Base-by-base conservation (phyloP, 345 rosid genomes). In the Brassica incana region DNA sequence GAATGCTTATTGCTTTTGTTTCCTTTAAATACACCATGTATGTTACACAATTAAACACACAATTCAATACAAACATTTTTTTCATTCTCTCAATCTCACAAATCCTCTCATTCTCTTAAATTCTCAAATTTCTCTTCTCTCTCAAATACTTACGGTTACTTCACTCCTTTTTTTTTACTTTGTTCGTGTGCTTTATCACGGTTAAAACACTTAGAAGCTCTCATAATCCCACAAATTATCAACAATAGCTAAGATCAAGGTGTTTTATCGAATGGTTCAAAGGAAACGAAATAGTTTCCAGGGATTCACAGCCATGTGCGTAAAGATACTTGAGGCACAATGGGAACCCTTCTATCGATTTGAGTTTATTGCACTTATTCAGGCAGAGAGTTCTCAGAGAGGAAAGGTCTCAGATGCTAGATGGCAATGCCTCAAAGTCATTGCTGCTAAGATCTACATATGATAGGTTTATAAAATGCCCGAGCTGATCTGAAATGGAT, bases 311-410 rank as follows among this genome's bases (percentile, higher is more conserved):
- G 36, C 63, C 71, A 2, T 64, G 65, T 1, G 78, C 72, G 14
- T 66, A 35, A 3, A 75, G 66, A 23, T 5, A 23, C 38, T 35
- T 32, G 72, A 75, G 72, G 25, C 36, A 0, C 38, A 11, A 2
- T 6, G 78, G 78, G 0, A 75, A 0, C 2, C 12, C 66, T 50
- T 52, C 7, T 15, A 52, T 12, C 10, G 38, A 66, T 14, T 32
- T 56, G 36, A 75, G 78, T 30, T 75, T 75, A 35, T 35, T 65
- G 65, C 72, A 75, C 11, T 56, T 32, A 18, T 36, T 75, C 10
- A 75, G 66, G 56, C 65, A 75, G 27, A 66, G 72, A 66, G 66
- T 75, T 65, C 15, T 0, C 15, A 75, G n/a, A 7, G 52, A 32
- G 38, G 29, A 66, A 54, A 66, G 65, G 0, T n/a, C 4, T 12